These are phyloP conservation scores for Eleusine indica DNA, from an alignment of 176 grass and related monocot species.

Conservation along the genomic window DNA sequence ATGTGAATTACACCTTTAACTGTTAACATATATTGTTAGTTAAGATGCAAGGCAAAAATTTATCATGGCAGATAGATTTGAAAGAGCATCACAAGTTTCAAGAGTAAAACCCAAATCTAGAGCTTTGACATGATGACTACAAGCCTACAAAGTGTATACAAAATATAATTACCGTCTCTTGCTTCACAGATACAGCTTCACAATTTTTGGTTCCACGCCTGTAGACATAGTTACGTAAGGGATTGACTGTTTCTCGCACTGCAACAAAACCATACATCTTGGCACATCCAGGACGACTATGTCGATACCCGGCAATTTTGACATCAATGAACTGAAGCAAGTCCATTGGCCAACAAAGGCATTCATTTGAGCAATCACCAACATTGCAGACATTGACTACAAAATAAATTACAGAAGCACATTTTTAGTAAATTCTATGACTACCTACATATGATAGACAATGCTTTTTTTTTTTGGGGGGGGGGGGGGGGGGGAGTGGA, in stretches of 20 bases:
- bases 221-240: conserved; percentile 41
- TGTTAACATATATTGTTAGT: background rate
- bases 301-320: conserved; percentile 6
- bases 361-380: conserved; percentile 17
- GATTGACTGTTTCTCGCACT: background rate
- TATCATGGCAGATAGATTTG: background rate
- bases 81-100: background rate
- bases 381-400: background rate
- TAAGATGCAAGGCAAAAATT: background rate
- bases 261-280: conserved; percentile 7
- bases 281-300: background rate
- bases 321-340: conserved; percentile 18
- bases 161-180: background rate
- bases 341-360: background rate
- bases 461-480: background rate
- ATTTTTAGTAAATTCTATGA: background rate
- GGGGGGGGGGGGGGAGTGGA: too few relatives aligned
- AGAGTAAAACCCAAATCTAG: too few relatives aligned
- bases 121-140: too few relatives aligned
- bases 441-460: too few relatives aligned
- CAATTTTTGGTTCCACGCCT: conserved; percentile 9
- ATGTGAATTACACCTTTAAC: background rate
- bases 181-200: background rate
- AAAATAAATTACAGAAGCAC: background rate
- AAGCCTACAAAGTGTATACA: background rate